Evolutionary conservation across 2,329 filamentous ascomycete species (phyloP), one percentile per base, ranked within the genome.

Genomic region (Tolypocladium tropicale): DNA sequence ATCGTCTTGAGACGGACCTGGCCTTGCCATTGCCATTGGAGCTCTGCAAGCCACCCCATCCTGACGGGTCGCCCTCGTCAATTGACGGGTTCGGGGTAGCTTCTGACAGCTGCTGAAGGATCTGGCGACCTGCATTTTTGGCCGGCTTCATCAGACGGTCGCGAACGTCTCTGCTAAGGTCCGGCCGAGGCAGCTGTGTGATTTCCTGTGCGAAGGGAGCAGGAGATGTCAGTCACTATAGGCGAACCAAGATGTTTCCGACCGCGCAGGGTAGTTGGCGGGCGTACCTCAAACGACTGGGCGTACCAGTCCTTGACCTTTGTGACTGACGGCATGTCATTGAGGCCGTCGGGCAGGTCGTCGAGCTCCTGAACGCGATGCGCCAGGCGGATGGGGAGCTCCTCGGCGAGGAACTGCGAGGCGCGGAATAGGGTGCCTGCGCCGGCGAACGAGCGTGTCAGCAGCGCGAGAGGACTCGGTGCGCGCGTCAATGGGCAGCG

Each of bases 261-360:
- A 50, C 10, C 49, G 25, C n/a, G 36, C 25, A 58, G 56, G 54
- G 39, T 16, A 36, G 23, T 23, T 33, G 52, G 56, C 39, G 16
- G 55, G 50, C 81, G 65, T 82, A 96, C 92, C 84, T 99, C 94
- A 68, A 99, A 99, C 53, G 94, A 99, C 76, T 99, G 94, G 61
- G 93, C 94, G 72, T 99, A 99, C 94, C 94, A 99, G 68, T 97
- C 92, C 71, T 92, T 88, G 63, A 99, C 94, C 67, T 87, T 90
- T 71, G 87, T 86, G 63, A 99, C 96, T 12, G 94, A 97, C 41
- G 92, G 90, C 94, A 99, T 97, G 64, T 97, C 92, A 70, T 90
- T 96, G 59, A 99, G 82, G 56, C 94, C 94, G 80, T 99, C 94
- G 37, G 94, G 94, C 2, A 99, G 79, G 67, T 90, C 89, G 59